A percentile compares a stretch with the other conserved stretches of the same genome.
Conservation (phyloP, 345 rosid species). For the Schrenkiella parvula region DNA sequence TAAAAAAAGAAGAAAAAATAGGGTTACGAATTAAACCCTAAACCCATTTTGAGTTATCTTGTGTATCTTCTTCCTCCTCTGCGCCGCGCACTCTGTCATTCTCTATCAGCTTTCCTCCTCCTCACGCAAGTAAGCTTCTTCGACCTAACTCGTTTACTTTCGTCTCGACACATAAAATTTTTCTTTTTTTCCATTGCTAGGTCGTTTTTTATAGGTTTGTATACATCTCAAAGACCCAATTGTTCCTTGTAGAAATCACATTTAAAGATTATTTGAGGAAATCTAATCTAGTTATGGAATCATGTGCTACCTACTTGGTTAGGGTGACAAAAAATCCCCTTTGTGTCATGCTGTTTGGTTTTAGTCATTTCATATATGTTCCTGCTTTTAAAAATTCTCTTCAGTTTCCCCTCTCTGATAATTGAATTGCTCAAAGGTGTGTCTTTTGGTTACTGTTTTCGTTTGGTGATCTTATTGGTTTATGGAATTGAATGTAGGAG, state of each 20-base stretch:
- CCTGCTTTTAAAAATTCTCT: no score
- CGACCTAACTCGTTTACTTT: neutral
- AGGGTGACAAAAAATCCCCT: neutral
- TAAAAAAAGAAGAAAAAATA: neutral
- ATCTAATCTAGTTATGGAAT: neutral
- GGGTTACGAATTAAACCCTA: slow-evolving; percentile 23
- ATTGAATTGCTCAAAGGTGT: no score
- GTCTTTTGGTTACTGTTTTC: neutral
- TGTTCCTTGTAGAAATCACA: neutral
- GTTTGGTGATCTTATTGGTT: neutral
- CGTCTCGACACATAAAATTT: neutral
- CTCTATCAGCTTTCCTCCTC: slow-evolving; percentile 7
- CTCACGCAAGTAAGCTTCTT: slow-evolving; percentile 26
- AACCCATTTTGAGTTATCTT: neutral
- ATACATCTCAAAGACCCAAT: neutral
- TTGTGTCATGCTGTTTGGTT: neutral
- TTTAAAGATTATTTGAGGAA: neutral
- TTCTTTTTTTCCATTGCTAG: neutral
- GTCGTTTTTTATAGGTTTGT: neutral
- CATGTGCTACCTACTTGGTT: neutral
- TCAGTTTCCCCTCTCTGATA: neutral
- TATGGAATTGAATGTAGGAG: slow-evolving; percentile 2
- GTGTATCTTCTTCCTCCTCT: neutral
- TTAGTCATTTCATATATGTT: neutral
- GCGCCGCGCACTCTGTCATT: neutral